Evolutionary conservation across 768 basidiomycete genomes (phyloP).

Genomic region (Lentinula edodes): DNA sequence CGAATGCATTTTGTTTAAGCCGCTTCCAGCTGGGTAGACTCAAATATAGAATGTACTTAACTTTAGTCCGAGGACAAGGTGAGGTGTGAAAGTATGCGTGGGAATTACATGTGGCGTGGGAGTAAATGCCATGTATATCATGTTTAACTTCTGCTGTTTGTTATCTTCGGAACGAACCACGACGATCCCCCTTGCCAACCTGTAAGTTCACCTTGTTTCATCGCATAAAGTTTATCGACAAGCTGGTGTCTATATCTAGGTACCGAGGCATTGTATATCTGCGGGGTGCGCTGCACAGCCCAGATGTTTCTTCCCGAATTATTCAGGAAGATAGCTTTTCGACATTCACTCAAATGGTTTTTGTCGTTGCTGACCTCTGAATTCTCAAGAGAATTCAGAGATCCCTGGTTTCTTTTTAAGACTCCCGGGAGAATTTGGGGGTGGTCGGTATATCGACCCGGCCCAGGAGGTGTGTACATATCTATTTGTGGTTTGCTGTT

Average conservation of each 20-base stretch:
- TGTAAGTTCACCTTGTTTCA: too few relatives aligned
- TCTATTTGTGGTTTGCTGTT: neutral
- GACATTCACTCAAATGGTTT: neutral
- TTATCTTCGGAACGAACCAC: too few relatives aligned
- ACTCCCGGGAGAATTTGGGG: neutral
- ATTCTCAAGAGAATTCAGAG: neutral
- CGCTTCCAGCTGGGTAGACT: too few relatives aligned
- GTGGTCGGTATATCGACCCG: neutral
- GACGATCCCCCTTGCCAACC: too few relatives aligned
- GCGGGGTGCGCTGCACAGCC: neutral
- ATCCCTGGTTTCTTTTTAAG: neutral
- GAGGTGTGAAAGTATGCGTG: too few relatives aligned
- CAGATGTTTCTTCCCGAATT: neutral
- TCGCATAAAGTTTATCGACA: neutral
- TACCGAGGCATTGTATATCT: neutral
- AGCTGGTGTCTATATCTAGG: neutral
- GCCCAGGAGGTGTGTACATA: neutral
- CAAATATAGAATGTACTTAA: too few relatives aligned
- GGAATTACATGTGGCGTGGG: too few relatives aligned
- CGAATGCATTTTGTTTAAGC: too few relatives aligned
- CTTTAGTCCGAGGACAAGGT: too few relatives aligned
- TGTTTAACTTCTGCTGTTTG: too few relatives aligned
- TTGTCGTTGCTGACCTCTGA: neutral
- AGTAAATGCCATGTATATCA: too few relatives aligned
- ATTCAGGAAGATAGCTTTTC: neutral